Base-by-base conservation (phyloP, 164 flowering plant genomes). In the Akebia trifoliata region DNA sequence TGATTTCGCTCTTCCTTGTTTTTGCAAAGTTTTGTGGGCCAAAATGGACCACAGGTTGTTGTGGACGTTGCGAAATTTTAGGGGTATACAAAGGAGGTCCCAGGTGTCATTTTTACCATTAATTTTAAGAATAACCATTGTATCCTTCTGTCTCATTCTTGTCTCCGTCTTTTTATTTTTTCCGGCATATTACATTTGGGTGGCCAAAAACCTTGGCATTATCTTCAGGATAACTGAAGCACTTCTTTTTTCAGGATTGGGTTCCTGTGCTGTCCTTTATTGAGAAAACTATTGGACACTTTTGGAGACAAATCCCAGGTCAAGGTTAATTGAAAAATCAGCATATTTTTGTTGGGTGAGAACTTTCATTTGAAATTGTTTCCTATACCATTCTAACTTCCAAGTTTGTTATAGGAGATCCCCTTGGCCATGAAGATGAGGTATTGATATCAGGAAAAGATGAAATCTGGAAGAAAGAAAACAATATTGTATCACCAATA, bases 181-280 rank as follows among this genome's bases (percentile, higher is more conserved):
- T 21, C 1, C n/a, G n/a, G 29, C 12, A 0, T 32, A 43, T 57
- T 18, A 34, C 22, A 6, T 24, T 44, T 14, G 12, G 31, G 12
- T 56, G 30, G 29, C 30, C 30, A 30, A 24, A 20, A 14, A 4
- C 17, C 28, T 36, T 46, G 37, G 43, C 30, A 28, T 21, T 51
- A 20, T 12, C 10, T 52, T 17, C 1, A 11, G 38, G 6, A 44
- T 18, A 5, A 20, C 30, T 21, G 7, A 24, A 26, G 28, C 28
- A 32, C 20, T 59, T 59, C 21, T 48, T 36, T 51, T 50, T 55
- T 61, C 78, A 92, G 98, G 89, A 89, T 57, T 92, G 96, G 98
- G 63, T 34, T 56, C 73, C 82, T 35, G 49, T 87, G 30, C 83
- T 86, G 48, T 43, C 72, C 45, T 86, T 89, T 34, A 57, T 85